Evolutionary conservation across 2,329 filamentous ascomycete species (phyloP).

Genomic region (Tolypocladium inflatum): DNA sequence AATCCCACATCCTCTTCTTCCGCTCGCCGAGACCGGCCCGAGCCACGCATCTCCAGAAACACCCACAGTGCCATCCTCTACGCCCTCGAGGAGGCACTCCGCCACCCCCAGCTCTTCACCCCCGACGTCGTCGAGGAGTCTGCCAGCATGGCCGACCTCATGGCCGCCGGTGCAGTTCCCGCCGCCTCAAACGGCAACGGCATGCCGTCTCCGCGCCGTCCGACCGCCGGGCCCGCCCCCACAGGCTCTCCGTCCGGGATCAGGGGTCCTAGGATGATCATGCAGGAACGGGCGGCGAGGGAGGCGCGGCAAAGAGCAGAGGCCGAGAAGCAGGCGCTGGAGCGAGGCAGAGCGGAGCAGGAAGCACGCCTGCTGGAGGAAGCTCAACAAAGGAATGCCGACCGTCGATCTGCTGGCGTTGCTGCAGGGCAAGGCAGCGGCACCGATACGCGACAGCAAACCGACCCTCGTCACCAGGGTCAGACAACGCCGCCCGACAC

Average conservation of each 20-base stretch:
- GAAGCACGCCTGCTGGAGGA: constrained; percentile 47
- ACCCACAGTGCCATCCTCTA: constrained; percentile 88
- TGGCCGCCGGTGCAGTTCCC: constrained; percentile 44
- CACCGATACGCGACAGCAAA: constrained; percentile 19
- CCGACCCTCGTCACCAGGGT: constrained; percentile 22
- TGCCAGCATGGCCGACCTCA: constrained; percentile 83
- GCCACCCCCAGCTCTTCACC: constrained; percentile 74
- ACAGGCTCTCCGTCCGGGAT: constrained; percentile 56
- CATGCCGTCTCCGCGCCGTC: constrained; percentile 30
- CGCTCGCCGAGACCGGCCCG: constrained; percentile 20
- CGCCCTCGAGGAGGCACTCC: constrained; percentile 82
- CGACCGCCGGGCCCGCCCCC: constrained; percentile 38
- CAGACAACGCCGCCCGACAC: constrained; percentile 16
- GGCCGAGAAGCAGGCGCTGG: constrained; percentile 44
- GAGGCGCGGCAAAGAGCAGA: constrained; percentile 63
- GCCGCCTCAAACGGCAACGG: constrained; percentile 47
- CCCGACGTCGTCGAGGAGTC: constrained; percentile 78
- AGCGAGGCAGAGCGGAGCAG: constrained; percentile 48
- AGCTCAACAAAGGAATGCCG: constrained; percentile 45
- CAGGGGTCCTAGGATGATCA: constrained; percentile 79
- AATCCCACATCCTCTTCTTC: constrained; percentile 17
- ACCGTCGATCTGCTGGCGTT: constrained; percentile 49
- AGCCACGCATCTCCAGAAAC: constrained; percentile 64
- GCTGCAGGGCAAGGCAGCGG: constrained; percentile 24
- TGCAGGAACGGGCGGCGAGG: constrained; percentile 74